These are phyloP conservation scores for Sonneratia alba DNA, from an alignment of 345 rosid genomes.

Conservation along the genomic window DNA sequence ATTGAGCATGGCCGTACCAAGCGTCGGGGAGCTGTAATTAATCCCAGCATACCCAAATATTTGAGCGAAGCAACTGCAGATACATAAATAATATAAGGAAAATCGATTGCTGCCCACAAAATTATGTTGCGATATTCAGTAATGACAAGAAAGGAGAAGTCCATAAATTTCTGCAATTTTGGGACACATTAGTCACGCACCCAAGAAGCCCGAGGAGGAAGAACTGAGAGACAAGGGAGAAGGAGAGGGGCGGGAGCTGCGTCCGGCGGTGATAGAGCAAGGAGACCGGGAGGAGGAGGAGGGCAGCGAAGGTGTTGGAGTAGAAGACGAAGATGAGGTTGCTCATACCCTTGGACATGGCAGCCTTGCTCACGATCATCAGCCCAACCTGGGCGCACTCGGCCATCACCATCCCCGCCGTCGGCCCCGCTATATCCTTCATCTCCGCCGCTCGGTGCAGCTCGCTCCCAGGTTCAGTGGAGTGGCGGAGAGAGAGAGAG, in stretches of 20 bases:
- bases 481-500: neutral
- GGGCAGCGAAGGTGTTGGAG: conserved; percentile 52
- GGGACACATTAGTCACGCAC: conserved; percentile 10
- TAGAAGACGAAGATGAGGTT: conserved; percentile 39
- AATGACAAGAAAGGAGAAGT: conserved; percentile 1
- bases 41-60: conserved; percentile 34
- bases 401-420: conserved; percentile 45
- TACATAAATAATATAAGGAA: neutral
- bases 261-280: conserved; percentile 44
- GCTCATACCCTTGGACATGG: conserved; percentile 51
- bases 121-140: neutral
- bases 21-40: conserved; percentile 40
- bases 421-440: conserved; percentile 19
- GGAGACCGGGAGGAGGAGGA: conserved; percentile 43
- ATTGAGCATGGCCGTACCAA: conserved; percentile 43
- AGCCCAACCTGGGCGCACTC: conserved; percentile 56
- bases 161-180: neutral
- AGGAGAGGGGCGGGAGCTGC: conserved; percentile 38
- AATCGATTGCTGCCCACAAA: neutral
- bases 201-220: conserved; percentile 49
- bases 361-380: conserved; percentile 37
- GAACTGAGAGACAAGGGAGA: conserved; percentile 28
- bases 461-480: neutral
- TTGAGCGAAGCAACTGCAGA: conserved; percentile 23
- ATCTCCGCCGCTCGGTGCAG: conserved; percentile 12